Conservation (phyloP, 1,284 basidiomycete species). For the Thelephora terrestris region DNA sequence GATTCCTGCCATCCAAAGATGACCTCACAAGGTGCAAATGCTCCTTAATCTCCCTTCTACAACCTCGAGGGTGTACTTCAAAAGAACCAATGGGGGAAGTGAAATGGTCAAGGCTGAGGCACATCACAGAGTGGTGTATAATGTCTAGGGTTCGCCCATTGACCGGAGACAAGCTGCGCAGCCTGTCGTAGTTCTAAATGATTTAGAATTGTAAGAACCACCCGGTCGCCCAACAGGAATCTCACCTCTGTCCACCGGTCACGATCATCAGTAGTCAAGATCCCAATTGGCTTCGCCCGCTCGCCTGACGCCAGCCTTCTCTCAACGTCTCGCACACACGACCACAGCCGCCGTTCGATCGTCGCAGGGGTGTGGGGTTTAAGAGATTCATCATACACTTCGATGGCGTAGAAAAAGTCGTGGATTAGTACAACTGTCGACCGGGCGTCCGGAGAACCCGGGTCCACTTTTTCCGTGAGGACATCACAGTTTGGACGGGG, state of each 20-base stretch:
- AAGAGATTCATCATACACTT: conserved; percentile 43
- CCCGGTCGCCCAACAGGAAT: background rate
- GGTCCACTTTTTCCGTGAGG: conserved; percentile 38
- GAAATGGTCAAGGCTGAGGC: conserved; percentile 58
- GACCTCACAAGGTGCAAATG: conserved; percentile 75
- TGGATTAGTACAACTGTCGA: conserved; percentile 68
- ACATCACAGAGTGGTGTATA: conserved; percentile 72
- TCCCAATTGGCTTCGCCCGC: conserved; percentile 50
- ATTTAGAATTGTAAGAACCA: background rate
- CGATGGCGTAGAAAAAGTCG: conserved; percentile 77
- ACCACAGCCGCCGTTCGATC: conserved; percentile 60
- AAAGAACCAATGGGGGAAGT: conserved; percentile 18
- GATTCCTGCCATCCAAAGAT: conserved; percentile 67
- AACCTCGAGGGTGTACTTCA: conserved; percentile 21
- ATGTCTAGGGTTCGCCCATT: conserved; percentile 54
- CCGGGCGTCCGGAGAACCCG: conserved; percentile 35
- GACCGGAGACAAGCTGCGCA: conserved; percentile 54
- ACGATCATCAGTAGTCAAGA: conserved; percentile 73
- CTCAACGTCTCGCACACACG: conserved; percentile 63
- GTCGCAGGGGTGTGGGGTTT: conserved; percentile 30
- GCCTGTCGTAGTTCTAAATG: background rate
- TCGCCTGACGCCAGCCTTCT: conserved; percentile 44
- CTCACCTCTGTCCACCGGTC: conserved; percentile 78
- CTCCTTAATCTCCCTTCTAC: conserved; percentile 45
- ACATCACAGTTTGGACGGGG: conserved; percentile 59